Conservation (phyloP, 177 flowering plant genomes). For the Vitis hybrid region DNA sequence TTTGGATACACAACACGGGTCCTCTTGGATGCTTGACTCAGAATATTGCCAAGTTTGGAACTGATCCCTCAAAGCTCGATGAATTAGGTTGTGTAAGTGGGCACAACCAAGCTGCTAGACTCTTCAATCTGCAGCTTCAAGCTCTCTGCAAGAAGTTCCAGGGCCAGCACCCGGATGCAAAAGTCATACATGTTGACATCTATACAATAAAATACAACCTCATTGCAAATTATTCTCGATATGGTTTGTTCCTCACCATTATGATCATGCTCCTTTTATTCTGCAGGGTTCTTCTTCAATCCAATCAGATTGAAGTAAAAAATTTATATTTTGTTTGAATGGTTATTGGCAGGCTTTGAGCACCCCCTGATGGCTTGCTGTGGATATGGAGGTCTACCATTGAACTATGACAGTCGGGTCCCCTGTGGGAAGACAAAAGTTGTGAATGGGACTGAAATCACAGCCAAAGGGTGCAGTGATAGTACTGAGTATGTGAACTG, state of each 20-base stretch:
- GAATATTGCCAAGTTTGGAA: constrained; percentile 20
- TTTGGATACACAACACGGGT: constrained; percentile 36
- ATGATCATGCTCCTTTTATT: too few species aligned
- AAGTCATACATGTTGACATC: constrained; percentile 21
- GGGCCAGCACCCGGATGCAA: constrained; percentile 15
- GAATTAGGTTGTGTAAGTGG: constrained; percentile 27
- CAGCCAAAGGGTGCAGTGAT: constrained; percentile 59
- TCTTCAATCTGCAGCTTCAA: constrained; percentile 23
- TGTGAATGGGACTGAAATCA: constrained; percentile 60
- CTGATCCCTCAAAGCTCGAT: constrained; percentile 20
- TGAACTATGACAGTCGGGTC: constrained; percentile 63
- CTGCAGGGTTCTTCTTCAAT: too few species aligned
- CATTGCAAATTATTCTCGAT: constrained; percentile 24
- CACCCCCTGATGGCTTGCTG: constrained; percentile 73
- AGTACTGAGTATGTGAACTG: constrained; percentile 64
- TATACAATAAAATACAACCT: constrained; percentile 27
- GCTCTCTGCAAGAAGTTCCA: constrained; percentile 21
- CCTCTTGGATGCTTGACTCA: constrained; percentile 30
- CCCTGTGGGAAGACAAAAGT: constrained; percentile 57
- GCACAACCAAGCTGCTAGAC: constrained; percentile 21
- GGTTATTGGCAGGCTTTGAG: constrained; percentile 27
- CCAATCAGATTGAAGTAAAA: too few species aligned
- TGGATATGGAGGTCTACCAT: constrained; percentile 77
- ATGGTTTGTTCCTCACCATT: constrained; percentile 10
- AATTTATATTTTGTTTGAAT: too few species aligned